Evolutionary conservation across 2,329 filamentous ascomycete species (phyloP), one percentile per base, ranked within the genome.

Genomic region (Alternaria brassicae): DNA sequence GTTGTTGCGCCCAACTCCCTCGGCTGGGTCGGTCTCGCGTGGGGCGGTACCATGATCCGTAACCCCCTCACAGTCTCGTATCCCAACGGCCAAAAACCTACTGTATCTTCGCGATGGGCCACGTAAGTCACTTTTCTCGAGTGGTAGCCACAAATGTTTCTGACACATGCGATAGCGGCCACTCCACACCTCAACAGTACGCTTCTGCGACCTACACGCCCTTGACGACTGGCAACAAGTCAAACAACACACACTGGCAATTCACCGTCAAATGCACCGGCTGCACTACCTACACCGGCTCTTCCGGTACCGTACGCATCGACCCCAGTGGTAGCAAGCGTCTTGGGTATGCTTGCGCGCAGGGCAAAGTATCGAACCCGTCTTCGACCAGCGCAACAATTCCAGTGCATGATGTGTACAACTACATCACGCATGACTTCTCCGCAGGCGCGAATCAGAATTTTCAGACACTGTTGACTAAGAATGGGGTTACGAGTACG

Each of bases 221-320:
- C 6, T 63, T 76, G 25, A 67, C 37, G 13, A 62, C 58, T 1
- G 73, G 73, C 50, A 74, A 73, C 65, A 65, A 63, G 12, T 62
- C 62, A 17, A 76, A 76, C 63, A 59, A 63, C 9, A 72, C 71
- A 2, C 72, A 76, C 53, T 76, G 71, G 71, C 70, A 73, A 42
- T 72, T 62, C 61, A 75, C 70, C 12, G 72, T 63, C 10, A 69
- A 70, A 53, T 76, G 73, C 53, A 63, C 64, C 9, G 73, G 73
- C 37, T 76, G 73, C 61, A 74, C 71, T 9, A 62, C 66, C 2
- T 74, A 54, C 50, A 66, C 56, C 7, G 65, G 67, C 28, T 42
- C 53, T 7, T 65, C 56, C 4, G 65, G 71, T 13, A 36, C 42
- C 8, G 49, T 52, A 8, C 56, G 56, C 2, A 66, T 76, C 27